phyloP scores from a whole-genome alignment of 2,329 filamentous ascomycete genomes.

The Dactylonectria estremocensis region DNA sequence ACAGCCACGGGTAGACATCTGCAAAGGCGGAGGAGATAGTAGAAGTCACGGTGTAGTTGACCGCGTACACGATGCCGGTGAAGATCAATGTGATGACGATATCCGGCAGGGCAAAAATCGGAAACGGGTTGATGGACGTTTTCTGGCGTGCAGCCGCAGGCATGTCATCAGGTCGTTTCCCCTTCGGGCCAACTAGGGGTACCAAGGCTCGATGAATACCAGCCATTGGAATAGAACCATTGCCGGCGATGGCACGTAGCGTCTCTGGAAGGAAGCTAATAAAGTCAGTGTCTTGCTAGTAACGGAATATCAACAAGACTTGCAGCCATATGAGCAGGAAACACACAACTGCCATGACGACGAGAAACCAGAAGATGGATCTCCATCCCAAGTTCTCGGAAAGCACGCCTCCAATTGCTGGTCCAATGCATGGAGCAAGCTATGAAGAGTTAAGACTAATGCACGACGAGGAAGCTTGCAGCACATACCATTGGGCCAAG shows the following conservation, averaged over 20 bases:
- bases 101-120: constrained; percentile 51
- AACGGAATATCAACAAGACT: constrained; percentile 23
- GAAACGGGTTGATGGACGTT: constrained; percentile 48
- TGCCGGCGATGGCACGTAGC: constrained; percentile 23
- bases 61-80: constrained; percentile 53
- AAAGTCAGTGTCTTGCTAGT: background rate
- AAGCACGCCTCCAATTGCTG: constrained; percentile 65
- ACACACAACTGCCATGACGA: constrained; percentile 60
- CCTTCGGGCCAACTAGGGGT: constrained; percentile 12
- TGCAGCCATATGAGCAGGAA: constrained; percentile 53
- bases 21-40: constrained; percentile 53
- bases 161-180: background rate
- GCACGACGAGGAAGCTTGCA: background rate
- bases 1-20: constrained; percentile 47
- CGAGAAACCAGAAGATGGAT: constrained; percentile 68
- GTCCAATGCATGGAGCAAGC: constrained; percentile 63
- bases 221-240: constrained; percentile 14
- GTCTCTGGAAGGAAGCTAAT: constrained; percentile 48
- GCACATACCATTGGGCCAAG: constrained; percentile 49
- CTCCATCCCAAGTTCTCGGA: constrained; percentile 65
- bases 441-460: background rate
- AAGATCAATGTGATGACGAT: constrained; percentile 50
- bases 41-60: constrained; percentile 54
- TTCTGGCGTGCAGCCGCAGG: background rate
- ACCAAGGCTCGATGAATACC: constrained; percentile 12